Conservation (phyloP, 148 eudicot genomes). For the Chenopodium album region DNA sequence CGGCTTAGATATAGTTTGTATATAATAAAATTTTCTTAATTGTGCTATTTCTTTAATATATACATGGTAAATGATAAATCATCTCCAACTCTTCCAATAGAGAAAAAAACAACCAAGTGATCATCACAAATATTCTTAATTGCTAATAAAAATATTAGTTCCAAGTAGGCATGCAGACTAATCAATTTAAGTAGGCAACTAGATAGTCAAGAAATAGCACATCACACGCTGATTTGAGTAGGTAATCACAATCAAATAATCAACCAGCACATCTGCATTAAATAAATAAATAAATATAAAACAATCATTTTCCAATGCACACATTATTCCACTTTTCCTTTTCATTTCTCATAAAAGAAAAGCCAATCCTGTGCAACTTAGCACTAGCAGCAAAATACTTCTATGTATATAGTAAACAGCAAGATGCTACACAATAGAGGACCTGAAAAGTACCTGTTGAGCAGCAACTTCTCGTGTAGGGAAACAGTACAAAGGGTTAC, state of each 20-base stretch:
- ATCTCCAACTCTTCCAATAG: too few relatives aligned
- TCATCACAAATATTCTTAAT: neutral
- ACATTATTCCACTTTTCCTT: neutral
- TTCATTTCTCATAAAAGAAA: neutral
- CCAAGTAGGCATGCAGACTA: neutral
- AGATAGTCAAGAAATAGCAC: neutral
- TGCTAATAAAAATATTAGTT: neutral
- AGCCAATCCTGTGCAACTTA: neutral
- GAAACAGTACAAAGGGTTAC: slow-evolving; percentile 64
- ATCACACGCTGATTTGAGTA: neutral
- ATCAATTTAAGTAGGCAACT: neutral
- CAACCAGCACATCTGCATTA: neutral
- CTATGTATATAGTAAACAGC: neutral
- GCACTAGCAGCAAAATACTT: neutral
- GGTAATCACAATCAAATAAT: neutral
- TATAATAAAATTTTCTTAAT: too few relatives aligned
- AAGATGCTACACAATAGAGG: neutral
- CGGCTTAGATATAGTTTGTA: too few relatives aligned
- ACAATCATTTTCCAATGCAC: neutral
- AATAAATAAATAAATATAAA: neutral
- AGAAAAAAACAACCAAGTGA: neutral
- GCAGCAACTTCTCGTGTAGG: slow-evolving; percentile 75
- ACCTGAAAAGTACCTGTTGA: slow-evolving; percentile 46
- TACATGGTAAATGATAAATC: too few relatives aligned
- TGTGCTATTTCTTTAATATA: too few relatives aligned